These are phyloP conservation scores for Leccinum rimulosum DNA, from an alignment of 768 basidiomycete species.

Conservation along the genomic window DNA sequence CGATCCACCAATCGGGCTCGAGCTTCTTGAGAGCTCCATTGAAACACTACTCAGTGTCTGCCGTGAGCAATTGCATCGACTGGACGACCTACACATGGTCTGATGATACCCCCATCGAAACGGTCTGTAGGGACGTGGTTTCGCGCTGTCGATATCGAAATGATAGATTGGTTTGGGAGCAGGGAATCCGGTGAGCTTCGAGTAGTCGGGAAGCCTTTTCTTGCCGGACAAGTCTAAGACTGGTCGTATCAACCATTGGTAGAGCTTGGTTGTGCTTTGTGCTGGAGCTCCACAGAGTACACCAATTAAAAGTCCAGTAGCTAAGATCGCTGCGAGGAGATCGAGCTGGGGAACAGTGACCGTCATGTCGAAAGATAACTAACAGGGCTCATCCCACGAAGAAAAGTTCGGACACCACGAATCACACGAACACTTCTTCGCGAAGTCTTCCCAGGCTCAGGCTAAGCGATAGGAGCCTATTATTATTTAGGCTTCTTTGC, in stretches of 20 bases:
- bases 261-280: background rate
- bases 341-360: background rate
- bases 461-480: background rate
- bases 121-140: slow-evolving; percentile 52
- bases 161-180: slow-evolving; percentile 39
- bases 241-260: slow-evolving; percentile 7
- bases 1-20: slow-evolving; percentile 57
- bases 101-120: slow-evolving; percentile 57
- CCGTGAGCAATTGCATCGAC: background rate
- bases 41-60: background rate
- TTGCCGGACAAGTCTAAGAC: background rate
- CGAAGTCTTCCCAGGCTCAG: background rate
- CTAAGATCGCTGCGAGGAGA: background rate
- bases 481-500: background rate
- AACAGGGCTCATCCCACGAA: background rate
- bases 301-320: slow-evolving; percentile 1
- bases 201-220: slow-evolving; percentile 36
- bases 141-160: slow-evolving; percentile 44
- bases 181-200: slow-evolving; percentile 43
- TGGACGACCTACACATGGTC: slow-evolving; percentile 45
- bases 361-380: slow-evolving; percentile 11
- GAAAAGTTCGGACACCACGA: background rate
- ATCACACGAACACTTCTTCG: background rate
- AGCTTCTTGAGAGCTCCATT: slow-evolving; percentile 42
- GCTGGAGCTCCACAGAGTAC: background rate